phyloP scores from a whole-genome alignment of 495 filamentous ascomycete genomes.

The Talaromyces thailandensis region DNA sequence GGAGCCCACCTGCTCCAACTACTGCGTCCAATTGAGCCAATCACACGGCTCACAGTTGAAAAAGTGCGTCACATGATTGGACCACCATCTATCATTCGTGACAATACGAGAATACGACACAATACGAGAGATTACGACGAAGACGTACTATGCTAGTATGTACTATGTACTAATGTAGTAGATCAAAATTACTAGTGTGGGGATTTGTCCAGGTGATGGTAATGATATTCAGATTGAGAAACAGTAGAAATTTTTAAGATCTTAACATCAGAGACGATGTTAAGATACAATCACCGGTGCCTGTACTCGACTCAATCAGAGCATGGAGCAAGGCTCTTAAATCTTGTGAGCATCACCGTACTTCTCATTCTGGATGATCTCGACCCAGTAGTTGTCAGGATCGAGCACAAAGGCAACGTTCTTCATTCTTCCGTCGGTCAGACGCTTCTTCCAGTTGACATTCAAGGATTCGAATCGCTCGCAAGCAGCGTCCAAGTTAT shows the following conservation, averaged over 20 bases:
- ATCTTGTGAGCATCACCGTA: slow-evolving; percentile 5
- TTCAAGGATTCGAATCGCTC: slow-evolving; percentile 71
- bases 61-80: background rate
- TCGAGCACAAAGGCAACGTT: slow-evolving; percentile 91
- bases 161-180: no score
- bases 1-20: background rate
- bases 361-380: slow-evolving; percentile 66
- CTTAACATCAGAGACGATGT: background rate
- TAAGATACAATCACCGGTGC: background rate
- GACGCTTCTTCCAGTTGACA: slow-evolving; percentile 87
- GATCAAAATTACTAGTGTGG: slow-evolving; percentile 2
- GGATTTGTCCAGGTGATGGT: background rate
- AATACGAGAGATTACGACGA: no score
- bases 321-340: background rate
- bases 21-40: background rate
- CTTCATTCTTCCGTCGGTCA: slow-evolving; percentile 88
- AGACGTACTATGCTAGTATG: no score
- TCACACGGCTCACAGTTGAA: background rate
- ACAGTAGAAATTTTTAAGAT: background rate
- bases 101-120: background rate
- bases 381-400: slow-evolving; percentile 89
- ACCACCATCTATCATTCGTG: background rate
- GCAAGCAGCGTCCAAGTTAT: slow-evolving; percentile 80
- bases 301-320: background rate
- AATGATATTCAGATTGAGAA: background rate